These are phyloP conservation scores for Podospora pseudopauciseta DNA, from an alignment of 495 filamentous ascomycete genomes.

Conservation along the genomic window DNA sequence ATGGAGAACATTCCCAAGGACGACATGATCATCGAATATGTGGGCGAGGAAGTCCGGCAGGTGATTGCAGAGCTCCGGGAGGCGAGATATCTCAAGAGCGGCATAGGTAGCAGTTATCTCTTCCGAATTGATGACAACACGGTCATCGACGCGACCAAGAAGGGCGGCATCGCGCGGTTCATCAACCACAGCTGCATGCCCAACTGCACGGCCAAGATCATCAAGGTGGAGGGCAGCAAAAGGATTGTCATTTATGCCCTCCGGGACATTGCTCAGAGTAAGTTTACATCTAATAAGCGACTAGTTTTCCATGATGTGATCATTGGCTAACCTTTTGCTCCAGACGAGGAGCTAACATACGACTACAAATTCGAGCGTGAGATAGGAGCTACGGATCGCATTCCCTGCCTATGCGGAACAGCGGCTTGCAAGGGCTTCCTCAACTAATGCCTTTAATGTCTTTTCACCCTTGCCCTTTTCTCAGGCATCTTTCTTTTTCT, in stretches of 20 bases:
- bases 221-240: slow-evolving; percentile 98
- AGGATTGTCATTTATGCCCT: slow-evolving; percentile 98
- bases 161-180: slow-evolving; percentile 94
- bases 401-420: slow-evolving; percentile 94
- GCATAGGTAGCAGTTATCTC: slow-evolving; percentile 94
- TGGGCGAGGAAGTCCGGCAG: slow-evolving; percentile 94
- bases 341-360: slow-evolving; percentile 98
- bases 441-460: slow-evolving; percentile 58
- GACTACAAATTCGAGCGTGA: slow-evolving; percentile 99
- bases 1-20: slow-evolving; percentile 96
- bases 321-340: slow-evolving; percentile 43
- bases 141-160: slow-evolving; percentile 96
- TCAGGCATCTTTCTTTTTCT: background rate
- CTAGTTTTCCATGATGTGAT: background rate
- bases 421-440: slow-evolving; percentile 97
- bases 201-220: slow-evolving; percentile 99
- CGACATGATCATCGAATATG: slow-evolving; percentile 99
- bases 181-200: slow-evolving; percentile 99
- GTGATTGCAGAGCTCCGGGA: slow-evolving; percentile 95
- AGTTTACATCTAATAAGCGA: slow-evolving; percentile 38
- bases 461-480: slow-evolving; percentile 4
- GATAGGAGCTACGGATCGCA: slow-evolving; percentile 88
- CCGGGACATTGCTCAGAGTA: slow-evolving; percentile 90
- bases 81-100: slow-evolving; percentile 85
- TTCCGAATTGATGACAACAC: slow-evolving; percentile 98